Evolutionary conservation across 2,329 filamentous ascomycete species (phyloP).

Genomic region (Mycogone perniciosa): DNA sequence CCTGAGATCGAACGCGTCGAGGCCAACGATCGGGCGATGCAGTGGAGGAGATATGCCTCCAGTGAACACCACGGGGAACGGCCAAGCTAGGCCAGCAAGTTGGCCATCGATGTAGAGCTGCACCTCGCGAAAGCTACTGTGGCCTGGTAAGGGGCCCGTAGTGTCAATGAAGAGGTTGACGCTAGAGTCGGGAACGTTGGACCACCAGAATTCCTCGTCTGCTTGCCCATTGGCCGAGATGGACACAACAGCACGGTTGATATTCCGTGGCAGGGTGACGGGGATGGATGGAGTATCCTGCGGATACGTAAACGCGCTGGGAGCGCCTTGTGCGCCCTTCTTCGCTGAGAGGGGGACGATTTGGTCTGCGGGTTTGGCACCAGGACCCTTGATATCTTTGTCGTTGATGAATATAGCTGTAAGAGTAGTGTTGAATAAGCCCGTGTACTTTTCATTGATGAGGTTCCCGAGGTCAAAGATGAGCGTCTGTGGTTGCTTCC

Average conservation of each 20-base stretch:
- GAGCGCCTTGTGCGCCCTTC: conserved; percentile 40
- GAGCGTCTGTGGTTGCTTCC: conserved; percentile 62
- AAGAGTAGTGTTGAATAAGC: conserved; percentile 64
- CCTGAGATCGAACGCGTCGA: conserved; percentile 70
- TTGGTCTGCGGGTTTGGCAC: conserved; percentile 46
- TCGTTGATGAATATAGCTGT: conserved; percentile 63
- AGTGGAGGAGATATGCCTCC: conserved; percentile 71
- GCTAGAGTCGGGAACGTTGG: conserved; percentile 62
- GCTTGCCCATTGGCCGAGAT: conserved; percentile 73
- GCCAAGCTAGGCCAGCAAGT: conserved; percentile 71
- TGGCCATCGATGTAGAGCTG: conserved; percentile 68
- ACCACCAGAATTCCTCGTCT: conserved; percentile 81
- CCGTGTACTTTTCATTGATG: conserved; percentile 64
- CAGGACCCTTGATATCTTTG: neutral
- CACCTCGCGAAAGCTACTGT: conserved; percentile 70
- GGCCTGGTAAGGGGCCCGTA: conserved; percentile 55
- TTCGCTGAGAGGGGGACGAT: conserved; percentile 62
- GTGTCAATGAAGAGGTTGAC: conserved; percentile 51
- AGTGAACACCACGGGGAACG: conserved; percentile 76
- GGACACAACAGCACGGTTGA: conserved; percentile 63
- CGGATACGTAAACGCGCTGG: conserved; percentile 65
- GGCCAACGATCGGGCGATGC: conserved; percentile 71
- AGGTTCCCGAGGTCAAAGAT: conserved; percentile 77
- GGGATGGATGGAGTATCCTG: conserved; percentile 52
- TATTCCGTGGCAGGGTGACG: conserved; percentile 58